Evolutionary conservation across 441 rosid species (phyloP).

Genomic region (Kokia cookei): DNA sequence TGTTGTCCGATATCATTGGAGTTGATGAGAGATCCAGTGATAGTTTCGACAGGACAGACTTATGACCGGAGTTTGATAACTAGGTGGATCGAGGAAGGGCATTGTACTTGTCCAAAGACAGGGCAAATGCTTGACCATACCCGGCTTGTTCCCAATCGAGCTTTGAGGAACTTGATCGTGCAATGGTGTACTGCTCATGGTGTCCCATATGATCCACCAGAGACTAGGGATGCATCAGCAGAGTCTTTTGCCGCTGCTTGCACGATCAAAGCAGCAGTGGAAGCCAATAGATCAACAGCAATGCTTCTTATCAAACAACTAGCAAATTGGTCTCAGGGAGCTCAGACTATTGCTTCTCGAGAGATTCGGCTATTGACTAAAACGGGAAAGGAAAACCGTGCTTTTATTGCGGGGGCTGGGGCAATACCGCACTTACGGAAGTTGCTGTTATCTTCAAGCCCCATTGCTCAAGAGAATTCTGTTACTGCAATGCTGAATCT

Average conservation of each 20-base stretch:
- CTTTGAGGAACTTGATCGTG: constrained; percentile 70
- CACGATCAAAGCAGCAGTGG: constrained; percentile 68
- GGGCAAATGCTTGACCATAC: constrained; percentile 69
- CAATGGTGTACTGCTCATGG: constrained; percentile 85
- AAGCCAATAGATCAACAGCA: constrained; percentile 77
- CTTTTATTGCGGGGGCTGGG: constrained; percentile 85
- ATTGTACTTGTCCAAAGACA: constrained; percentile 76
- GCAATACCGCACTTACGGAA: constrained; percentile 70
- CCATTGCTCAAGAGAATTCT: constrained; percentile 79
- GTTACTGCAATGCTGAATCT: constrained; percentile 89
- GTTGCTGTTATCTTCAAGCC: constrained; percentile 46
- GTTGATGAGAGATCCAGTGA: constrained; percentile 94
- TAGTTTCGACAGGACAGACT: constrained; percentile 81
- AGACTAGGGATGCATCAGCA: constrained; percentile 35
- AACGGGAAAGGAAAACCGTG: constrained; percentile 83
- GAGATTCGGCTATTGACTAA: constrained; percentile 83
- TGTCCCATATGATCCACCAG: constrained; percentile 54
- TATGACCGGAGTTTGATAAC: constrained; percentile 77
- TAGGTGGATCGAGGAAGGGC: constrained; percentile 92
- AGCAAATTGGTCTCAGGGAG: constrained; percentile 53
- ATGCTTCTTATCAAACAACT: constrained; percentile 58
- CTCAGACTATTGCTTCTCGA: constrained; percentile 62
- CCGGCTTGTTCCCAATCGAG: constrained; percentile 74
- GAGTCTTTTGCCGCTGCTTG: constrained; percentile 51
- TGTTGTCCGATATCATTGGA: constrained; percentile 80